Evolutionary conservation across 2,329 filamentous ascomycete genomes (phyloP).

Genomic region (Chaetomium olivaceum): DNA sequence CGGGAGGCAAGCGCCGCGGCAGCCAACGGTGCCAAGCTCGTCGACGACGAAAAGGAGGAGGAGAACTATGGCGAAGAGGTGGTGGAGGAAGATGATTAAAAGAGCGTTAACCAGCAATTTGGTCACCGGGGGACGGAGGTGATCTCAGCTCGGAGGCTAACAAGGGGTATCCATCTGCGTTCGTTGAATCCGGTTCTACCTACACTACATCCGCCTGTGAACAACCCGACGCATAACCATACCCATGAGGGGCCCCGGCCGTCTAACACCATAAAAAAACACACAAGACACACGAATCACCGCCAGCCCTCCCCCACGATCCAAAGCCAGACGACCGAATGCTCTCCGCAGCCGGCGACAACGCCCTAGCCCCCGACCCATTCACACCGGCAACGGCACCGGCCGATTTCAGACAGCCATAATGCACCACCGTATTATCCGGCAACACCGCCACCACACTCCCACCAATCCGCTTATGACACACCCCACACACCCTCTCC

Average conservation of each 20-base stretch:
- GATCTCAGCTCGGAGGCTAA: background rate
- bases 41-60: slow-evolving; percentile 63
- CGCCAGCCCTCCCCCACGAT: slow-evolving; percentile 9
- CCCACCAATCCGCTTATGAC: slow-evolving; percentile 87
- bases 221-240: background rate
- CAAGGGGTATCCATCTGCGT: slow-evolving; percentile 12
- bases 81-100: slow-evolving; percentile 59
- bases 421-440: slow-evolving; percentile 78
- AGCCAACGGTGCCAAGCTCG: slow-evolving; percentile 18
- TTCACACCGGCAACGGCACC: slow-evolving; percentile 7
- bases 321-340: background rate
- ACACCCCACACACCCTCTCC: slow-evolving; percentile 86
- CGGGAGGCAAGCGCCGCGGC: slow-evolving; percentile 34
- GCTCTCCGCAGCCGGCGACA: slow-evolving; percentile 7
- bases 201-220: background rate
- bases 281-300: background rate
- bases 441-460: slow-evolving; percentile 90
- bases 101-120: background rate
- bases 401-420: slow-evolving; percentile 64
- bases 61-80: slow-evolving; percentile 86
- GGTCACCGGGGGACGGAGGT: background rate
- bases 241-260: background rate
- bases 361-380: slow-evolving; percentile 10
- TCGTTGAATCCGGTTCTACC: background rate
- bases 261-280: background rate